phyloP scores from a whole-genome alignment of 2,329 filamentous ascomycete species.

The Alternaria gaisen region DNA sequence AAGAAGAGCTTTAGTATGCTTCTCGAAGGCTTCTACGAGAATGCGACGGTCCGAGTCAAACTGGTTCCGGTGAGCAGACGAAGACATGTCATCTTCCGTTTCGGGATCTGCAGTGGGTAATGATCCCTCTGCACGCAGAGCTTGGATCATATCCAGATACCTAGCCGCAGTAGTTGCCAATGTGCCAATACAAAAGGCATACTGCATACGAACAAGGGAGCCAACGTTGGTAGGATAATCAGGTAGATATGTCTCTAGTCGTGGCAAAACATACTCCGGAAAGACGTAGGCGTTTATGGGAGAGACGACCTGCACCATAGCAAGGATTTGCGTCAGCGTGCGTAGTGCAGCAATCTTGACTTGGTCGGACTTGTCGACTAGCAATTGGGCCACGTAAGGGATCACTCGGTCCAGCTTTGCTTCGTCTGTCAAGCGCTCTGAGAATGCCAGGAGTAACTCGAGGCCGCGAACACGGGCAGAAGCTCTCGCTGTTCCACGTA shows the following conservation, averaged over 20 bases:
- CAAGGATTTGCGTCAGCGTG: conserved; percentile 82
- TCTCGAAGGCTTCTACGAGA: conserved; percentile 83
- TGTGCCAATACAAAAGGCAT: conserved; percentile 90
- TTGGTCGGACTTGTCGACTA: conserved; percentile 82
- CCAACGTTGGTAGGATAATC: conserved; percentile 59
- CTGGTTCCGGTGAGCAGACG: conserved; percentile 76
- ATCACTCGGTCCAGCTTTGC: conserved; percentile 93
- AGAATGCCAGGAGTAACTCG: conserved; percentile 89
- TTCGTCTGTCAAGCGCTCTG: conserved; percentile 90
- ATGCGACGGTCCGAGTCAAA: conserved; percentile 89
- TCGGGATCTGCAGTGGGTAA: conserved; percentile 80
- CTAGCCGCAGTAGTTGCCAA: conserved; percentile 84
- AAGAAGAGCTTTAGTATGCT: conserved; percentile 86
- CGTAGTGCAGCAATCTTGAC: conserved; percentile 87
- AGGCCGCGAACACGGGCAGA: conserved; percentile 89
- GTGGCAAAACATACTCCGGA: conserved; percentile 70
- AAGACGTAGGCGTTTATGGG: conserved; percentile 74
- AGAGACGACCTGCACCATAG: conserved; percentile 87
- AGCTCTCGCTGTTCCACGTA: conserved; percentile 87
- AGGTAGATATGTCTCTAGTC: conserved; percentile 65
- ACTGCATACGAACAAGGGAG: conserved; percentile 83
- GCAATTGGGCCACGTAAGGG: conserved; percentile 83
- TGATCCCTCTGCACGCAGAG: conserved; percentile 82
- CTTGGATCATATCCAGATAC: conserved; percentile 91
- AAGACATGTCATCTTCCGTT: conserved; percentile 76